Evolutionary conservation across 2,329 filamentous ascomycete genomes (phyloP).

Genomic region (Ceratocystiopsis sp.): DNA sequence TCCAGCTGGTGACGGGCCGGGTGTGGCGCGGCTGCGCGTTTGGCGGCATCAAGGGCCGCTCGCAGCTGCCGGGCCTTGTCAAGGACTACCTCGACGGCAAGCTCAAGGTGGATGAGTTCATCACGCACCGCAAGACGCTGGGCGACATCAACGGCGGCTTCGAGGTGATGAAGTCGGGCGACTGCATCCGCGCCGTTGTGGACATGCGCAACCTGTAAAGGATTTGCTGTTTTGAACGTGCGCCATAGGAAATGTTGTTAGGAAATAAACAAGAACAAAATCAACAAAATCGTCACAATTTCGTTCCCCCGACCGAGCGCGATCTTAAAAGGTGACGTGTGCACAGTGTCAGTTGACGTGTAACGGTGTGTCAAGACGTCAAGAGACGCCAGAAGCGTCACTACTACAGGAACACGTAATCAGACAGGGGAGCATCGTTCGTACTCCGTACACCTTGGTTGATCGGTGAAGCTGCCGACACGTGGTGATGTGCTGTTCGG

Average conservation of each 20-base stretch:
- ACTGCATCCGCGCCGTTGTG: constrained; percentile 92
- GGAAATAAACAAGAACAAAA: no score
- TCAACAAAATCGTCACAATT: not conserved
- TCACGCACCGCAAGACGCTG: constrained; percentile 82
- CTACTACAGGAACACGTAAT: no score
- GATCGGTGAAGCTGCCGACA: no score
- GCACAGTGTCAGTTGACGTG: no score
- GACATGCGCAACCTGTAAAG: constrained; percentile 30
- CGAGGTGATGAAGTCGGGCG: constrained; percentile 83
- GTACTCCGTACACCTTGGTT: no score
- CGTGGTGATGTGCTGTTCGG: no score
- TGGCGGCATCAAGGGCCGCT: constrained; percentile 92
- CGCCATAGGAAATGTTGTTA: not conserved
- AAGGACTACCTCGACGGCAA: constrained; percentile 75
- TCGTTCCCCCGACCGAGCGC: not conserved
- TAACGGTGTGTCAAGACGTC: no score
- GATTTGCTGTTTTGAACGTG: not conserved
- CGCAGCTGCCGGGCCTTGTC: constrained; percentile 75
- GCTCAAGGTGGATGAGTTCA: constrained; percentile 98
- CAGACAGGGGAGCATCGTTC: no score
- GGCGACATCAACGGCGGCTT: constrained; percentile 74
- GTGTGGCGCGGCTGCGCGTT: constrained; percentile 98
- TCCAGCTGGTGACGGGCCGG: constrained; percentile 95
- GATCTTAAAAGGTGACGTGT: not conserved
- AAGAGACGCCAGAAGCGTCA: no score